Evolutionary conservation across 2,329 filamentous ascomycete species (phyloP).

Genomic region (Penicillium sp.): DNA sequence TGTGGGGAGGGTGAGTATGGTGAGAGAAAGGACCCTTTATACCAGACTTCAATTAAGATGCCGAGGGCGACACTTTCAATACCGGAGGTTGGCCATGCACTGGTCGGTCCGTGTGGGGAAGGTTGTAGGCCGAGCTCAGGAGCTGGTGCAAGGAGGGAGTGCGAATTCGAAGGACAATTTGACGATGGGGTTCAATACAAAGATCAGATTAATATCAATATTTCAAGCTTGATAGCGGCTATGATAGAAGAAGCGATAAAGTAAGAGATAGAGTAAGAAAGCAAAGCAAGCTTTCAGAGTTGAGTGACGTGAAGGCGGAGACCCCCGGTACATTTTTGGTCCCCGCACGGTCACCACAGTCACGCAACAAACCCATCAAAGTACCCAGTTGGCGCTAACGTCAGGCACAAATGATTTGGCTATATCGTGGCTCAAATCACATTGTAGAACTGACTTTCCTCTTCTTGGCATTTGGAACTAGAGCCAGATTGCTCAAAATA

Average conservation of each 20-base stretch:
- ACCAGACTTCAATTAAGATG: neutral
- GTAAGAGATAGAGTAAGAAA: neutral
- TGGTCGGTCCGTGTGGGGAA: slow-evolving; percentile 12
- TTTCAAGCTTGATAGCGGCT: neutral
- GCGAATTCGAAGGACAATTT: neutral
- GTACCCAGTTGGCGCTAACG: slow-evolving; percentile 14
- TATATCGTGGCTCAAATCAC: neutral
- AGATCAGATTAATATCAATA: neutral
- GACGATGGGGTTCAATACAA: neutral
- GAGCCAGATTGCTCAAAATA: neutral
- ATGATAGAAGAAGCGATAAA: neutral
- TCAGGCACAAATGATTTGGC: slow-evolving; percentile 17
- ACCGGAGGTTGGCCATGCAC: slow-evolving; percentile 14
- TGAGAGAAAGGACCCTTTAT: neutral
- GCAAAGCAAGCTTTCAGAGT: slow-evolving; percentile 4
- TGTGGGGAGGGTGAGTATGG: neutral
- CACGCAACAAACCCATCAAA: neutral
- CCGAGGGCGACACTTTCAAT: neutral
- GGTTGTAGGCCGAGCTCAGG: slow-evolving; percentile 6
- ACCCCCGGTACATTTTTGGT: slow-evolving; percentile 11
- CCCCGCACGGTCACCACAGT: slow-evolving; percentile 5
- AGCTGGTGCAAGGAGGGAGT: neutral
- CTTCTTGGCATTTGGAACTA: neutral
- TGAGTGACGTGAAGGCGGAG: slow-evolving; percentile 20
- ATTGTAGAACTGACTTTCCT: neutral